Conservation (phyloP, 345 rosid species). For the Eutrema japonicum region DNA sequence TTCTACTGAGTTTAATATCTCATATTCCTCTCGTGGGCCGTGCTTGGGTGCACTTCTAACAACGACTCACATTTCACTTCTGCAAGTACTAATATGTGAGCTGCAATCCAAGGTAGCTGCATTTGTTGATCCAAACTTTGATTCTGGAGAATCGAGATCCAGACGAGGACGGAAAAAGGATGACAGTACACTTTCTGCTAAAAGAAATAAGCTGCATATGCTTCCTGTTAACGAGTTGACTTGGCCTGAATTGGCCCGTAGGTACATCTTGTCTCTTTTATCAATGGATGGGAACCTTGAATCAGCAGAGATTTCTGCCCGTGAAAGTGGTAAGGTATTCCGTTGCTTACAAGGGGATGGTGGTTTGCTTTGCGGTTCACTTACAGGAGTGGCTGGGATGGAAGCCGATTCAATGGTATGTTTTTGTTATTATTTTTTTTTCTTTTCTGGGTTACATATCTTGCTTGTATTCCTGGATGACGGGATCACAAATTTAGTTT, state of each 20-base stretch:
- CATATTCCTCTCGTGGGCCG: conserved; percentile 47
- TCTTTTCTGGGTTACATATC: conserved; percentile 4
- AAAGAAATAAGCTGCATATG: conserved; percentile 70
- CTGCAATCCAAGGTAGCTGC: conserved; percentile 92
- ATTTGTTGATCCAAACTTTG: conserved; percentile 87
- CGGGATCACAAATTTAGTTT: conserved; percentile 9
- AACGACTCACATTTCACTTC: conserved; percentile 65
- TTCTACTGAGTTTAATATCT: conserved; percentile 44
- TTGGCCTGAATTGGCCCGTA: conserved; percentile 95
- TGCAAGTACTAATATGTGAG: conserved; percentile 78
- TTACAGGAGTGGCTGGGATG: conserved; percentile 91
- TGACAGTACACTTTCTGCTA: conserved; percentile 59
- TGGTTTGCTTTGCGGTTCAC: conserved; percentile 92
- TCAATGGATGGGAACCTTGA: conserved; percentile 90
- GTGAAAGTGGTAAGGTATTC: conserved; percentile 85
- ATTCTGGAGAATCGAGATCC: conserved; percentile 76
- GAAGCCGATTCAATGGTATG: conserved; percentile 98
- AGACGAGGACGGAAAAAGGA: conserved; percentile 90
- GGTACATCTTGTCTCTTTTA: conserved; percentile 76
- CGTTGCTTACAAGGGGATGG: conserved; percentile 99
- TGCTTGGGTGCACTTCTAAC: conserved; percentile 62
- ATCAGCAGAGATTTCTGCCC: conserved; percentile 74
- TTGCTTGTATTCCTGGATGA: conserved; percentile 23
- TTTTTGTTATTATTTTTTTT: conserved; percentile 37
- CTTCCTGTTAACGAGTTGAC: conserved; percentile 89